Evolutionary conservation across 108 stramenopile species (phyloP), one percentile per base, ranked within the genome.

Genomic region (Cyclotella sp.): DNA sequence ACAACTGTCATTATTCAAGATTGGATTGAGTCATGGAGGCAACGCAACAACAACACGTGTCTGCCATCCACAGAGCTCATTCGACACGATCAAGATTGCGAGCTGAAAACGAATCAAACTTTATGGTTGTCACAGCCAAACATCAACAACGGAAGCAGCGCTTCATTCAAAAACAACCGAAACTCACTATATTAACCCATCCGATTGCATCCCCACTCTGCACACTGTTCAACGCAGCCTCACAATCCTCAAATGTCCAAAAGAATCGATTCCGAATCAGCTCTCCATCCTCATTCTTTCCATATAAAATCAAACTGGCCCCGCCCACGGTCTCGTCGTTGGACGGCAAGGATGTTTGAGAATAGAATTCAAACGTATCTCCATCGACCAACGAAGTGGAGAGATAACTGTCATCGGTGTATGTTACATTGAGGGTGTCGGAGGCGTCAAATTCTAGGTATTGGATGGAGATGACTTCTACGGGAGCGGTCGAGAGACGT

Each of bases 121-220:
- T n/a, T n/a, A n/a, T 49, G 47, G 47, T 9, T 49, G 2, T 49
- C 47, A 49, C 15, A 49, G 3, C 15, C 1, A 1, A 3, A 49
- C n/a, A n/a, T 3, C 57, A 58, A 58, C 26, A 6, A 51, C 27
- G 11, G 6, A 22, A 47, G 49, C 45, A 14, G 51, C 29, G 30
- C 41, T 30, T 28, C 30, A 40, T 52, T 13, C n/a, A 63, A 41
- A 39, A 46, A 16, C 41, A 24, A 57, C 0, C 1, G 28, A 13
- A 46, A 81, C 81, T 82, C 64, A 82, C 81, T 41, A 82, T 54
- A 9, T 57, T 71, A 13, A 82, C 81, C 81, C 81, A 82, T 45
- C 81, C 81, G 60, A 82, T 75, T 34, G 49, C 53, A 65, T 82
- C 70, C 0, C 69, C 81, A 4, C 53, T 63, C 64, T 66, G 39